Base-by-base conservation (phyloP, 2,329 filamentous ascomycete genomes). In the Eurotiales sp. region DNA sequence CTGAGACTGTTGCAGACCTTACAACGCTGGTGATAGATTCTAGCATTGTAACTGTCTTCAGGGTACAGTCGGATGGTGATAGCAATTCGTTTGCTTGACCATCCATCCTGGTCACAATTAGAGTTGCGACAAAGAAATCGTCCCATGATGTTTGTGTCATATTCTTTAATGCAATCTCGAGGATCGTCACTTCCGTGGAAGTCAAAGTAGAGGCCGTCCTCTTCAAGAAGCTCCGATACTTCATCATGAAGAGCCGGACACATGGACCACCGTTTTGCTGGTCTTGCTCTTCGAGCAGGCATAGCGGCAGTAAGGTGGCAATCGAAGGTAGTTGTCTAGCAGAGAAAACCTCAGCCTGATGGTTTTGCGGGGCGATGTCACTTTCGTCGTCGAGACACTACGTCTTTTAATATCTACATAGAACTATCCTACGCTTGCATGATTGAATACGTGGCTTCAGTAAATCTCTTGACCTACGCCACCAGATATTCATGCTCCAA, bases 21-120 rank as follows among this genome's bases (percentile, higher is more conserved):
- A 57, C 71, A 76, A 7, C 65, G 64, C 58, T 75, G 71, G 55
- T 72, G 61, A 56, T 75, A 77, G 39, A 77, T 71, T 51, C 68
- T 60, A 40, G 70, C 72, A 56, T 76, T 77, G 55, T 77, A 77
- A 60, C 58, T 58, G 32, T 58, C 11, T 14, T 50, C 58, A 3
- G 55, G 39, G 58, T 74, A 76, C 58, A 71, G 61, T 19, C 72
- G 66, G 39, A 76, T 74, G 0, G 65, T 72, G 36, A 74, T 71
- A 17, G 72, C 67, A 50, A 75, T 68, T 55, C 55, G 62, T 52
- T 66, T 71, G 64, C 72, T 75, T 15, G 59, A 56, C 72, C 72
- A 75, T 44, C 64, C 69, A 6, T 21, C 51, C 1, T 57, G 53
- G 3, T 3, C 8, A 55, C 72, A 76, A 15, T 25, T 21, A 12